Evolutionary conservation across 345 rosid genomes (phyloP), one percentile per base, ranked within the genome.

Genomic region (Eutrema heterophyllum): DNA sequence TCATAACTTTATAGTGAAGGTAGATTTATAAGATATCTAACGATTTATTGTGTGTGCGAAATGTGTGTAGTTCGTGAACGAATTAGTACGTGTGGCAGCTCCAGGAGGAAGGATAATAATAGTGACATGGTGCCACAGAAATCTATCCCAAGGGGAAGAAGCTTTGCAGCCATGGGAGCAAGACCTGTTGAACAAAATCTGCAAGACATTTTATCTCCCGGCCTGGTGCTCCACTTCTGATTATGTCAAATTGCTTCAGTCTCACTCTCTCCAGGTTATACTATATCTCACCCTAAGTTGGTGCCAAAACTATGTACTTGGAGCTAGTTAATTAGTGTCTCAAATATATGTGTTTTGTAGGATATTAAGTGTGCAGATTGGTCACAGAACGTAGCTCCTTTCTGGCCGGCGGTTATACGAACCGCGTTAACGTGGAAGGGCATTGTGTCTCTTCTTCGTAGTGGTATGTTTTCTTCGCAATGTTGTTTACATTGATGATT

Each of bases 111-210:
- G 74, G 12, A 88, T 93, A 43, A 89, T 93, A 63, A 84, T 93
- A 46, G 96, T 91, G 30, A 93, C 98, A 67, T 89, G 97, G 98
- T 93, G 98, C 82, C 97, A 91, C 45, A 83, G 96, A 82, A 84
- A 91, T 72, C 96, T 93, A 29, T 53, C 78, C 2, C 79, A 81
- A 50, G 76, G 81, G 1, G 98, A 93, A 72, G 84, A 88, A 77
- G 62, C 88, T 30, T 62, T 93, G 77, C 86, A 83, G 70, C 78
- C 84, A 6, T 85, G 94, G 98, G 98, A 93, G 81, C 80, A 82
- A 27, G 30, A 84, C 40, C 85, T 84, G 50, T 79, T 91, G 63
- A 73, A 76, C 69, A 88, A 72, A 82, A 91, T 93, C 44, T 88
- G 98, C 41, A 62, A 88, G 10, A 84, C 96, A 30, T 93, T 84